phyloP scores from a whole-genome alignment of 2,329 filamentous ascomycete genomes.

The Capronia coronata region DNA sequence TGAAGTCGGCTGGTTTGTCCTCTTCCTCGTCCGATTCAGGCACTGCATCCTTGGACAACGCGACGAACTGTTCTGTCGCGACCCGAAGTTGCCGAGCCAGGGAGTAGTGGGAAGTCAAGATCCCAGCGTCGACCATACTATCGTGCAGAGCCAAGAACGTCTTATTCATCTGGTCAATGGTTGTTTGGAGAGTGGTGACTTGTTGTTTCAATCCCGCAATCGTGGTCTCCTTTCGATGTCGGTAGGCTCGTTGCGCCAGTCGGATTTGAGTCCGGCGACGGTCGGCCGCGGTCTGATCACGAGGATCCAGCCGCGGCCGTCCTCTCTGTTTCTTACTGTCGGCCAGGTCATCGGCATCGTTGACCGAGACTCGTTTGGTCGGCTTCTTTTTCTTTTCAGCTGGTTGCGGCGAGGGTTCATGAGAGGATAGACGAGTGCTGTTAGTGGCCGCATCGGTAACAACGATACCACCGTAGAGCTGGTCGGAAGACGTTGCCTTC shows the following conservation, averaged over 20 bases:
- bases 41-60: conserved; percentile 15
- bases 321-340: conserved; percentile 48
- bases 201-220: conserved; percentile 66
- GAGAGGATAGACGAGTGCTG: conserved; percentile 13
- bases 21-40: conserved; percentile 24
- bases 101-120: conserved; percentile 16
- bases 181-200: conserved; percentile 61
- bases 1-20: conserved; percentile 15
- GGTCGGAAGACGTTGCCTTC: conserved; percentile 10
- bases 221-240: conserved; percentile 74
- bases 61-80: conserved; percentile 20
- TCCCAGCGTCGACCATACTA: conserved; percentile 42
- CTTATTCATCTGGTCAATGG: conserved; percentile 67
- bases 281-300: conserved; percentile 71
- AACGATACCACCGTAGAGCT: conserved; percentile 17
- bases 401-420: conserved; percentile 9
- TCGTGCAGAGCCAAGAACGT: conserved; percentile 64
- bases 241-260: conserved; percentile 75
- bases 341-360: conserved; percentile 15
- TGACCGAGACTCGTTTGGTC: conserved; percentile 9
- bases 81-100: conserved; percentile 19
- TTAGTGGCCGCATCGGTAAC: conserved; percentile 1
- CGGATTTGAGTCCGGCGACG: conserved; percentile 81
- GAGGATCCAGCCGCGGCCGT: conserved; percentile 66
- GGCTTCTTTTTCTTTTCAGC: conserved; percentile 13